Evolutionary conservation across 768 basidiomycete genomes (phyloP).

Genomic region (Tulasnella calospora): DNA sequence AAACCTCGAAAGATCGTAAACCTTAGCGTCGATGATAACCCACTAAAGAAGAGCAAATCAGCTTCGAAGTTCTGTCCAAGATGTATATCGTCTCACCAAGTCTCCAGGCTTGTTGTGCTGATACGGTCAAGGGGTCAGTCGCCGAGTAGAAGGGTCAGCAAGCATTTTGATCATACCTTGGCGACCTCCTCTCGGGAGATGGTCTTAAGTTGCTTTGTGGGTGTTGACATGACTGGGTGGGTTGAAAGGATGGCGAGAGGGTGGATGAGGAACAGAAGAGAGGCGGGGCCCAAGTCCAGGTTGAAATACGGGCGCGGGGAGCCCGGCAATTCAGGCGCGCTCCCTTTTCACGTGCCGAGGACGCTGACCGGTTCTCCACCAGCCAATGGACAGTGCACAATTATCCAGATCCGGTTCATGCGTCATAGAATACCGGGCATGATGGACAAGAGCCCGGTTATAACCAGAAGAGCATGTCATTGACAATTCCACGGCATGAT

Average conservation of each 20-base stretch:
- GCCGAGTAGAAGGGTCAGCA: not conserved
- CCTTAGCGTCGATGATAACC: conserved; percentile 75
- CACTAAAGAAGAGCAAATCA: conserved; percentile 46
- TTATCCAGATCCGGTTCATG: not conserved
- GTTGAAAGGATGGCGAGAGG: not conserved
- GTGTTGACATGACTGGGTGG: not conserved
- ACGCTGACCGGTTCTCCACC: not conserved
- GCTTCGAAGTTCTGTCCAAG: not conserved
- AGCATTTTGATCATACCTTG: conserved; percentile 42
- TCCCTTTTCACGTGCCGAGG: conserved; percentile 1
- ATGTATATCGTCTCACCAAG: conserved; percentile 48
- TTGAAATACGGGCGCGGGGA: not conserved
- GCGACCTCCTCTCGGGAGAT: conserved; percentile 54
- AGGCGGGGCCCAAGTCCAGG: not conserved
- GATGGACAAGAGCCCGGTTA: not conserved
- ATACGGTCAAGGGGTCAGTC: conserved; percentile 14
- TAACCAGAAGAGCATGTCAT: not conserved
- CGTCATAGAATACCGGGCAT: not conserved
- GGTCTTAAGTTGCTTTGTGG: conserved; percentile 21
- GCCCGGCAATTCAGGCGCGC: not conserved
- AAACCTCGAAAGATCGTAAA: conserved; percentile 78
- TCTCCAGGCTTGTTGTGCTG: conserved; percentile 87
- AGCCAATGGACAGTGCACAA: not conserved
- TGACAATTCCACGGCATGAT: not conserved
- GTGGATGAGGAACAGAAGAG: not conserved